Percentiles rank a stretch among this genome's conserved stretches.
phyloP scores from a whole-genome alignment of 1,284 basidiomycete genomes.

The Melampsora americana region DNA sequence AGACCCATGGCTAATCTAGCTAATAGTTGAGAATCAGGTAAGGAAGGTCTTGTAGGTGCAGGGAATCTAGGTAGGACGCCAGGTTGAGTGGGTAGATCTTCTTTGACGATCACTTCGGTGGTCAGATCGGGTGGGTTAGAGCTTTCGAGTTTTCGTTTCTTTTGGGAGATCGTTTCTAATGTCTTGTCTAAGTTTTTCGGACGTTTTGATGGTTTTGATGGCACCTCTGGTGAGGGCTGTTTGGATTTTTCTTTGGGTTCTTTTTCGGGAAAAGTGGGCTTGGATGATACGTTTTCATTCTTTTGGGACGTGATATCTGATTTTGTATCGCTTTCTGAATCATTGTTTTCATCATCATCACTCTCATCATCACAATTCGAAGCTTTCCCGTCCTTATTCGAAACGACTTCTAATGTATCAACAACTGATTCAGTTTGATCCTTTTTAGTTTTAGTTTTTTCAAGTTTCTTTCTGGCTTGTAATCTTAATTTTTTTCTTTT shows the following conservation, averaged over 20 bases:
- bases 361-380: background rate
- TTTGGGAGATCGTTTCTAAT: constrained; percentile 26
- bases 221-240: background rate
- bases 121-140: background rate
- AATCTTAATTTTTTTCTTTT: constrained; percentile 65
- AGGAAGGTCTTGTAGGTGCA: constrained; percentile 29
- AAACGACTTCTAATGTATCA: too few species aligned
- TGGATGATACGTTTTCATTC: background rate
- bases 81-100: constrained; percentile 24
- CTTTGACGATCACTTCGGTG: background rate
- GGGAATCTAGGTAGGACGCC: constrained; percentile 38
- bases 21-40: constrained; percentile 35
- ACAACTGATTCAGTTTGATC: constrained; percentile 14
- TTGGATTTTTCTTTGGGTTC: constrained; percentile 2
- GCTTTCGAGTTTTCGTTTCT: constrained; percentile 24
- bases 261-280: background rate
- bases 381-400: too few species aligned
- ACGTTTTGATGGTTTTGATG: constrained; percentile 17
- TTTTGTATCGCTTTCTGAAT: background rate
- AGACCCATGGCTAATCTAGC: constrained; percentile 44
- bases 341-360: background rate
- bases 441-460: constrained; percentile 52
- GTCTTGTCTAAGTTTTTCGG: constrained; percentile 36
- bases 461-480: constrained; percentile 59
- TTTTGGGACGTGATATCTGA: background rate